Percentiles rank a stretch among this genome's conserved stretches.
phyloP scores from a whole-genome alignment of 2,329 filamentous ascomycete species.

The Thielaviopsis punctulata region DNA sequence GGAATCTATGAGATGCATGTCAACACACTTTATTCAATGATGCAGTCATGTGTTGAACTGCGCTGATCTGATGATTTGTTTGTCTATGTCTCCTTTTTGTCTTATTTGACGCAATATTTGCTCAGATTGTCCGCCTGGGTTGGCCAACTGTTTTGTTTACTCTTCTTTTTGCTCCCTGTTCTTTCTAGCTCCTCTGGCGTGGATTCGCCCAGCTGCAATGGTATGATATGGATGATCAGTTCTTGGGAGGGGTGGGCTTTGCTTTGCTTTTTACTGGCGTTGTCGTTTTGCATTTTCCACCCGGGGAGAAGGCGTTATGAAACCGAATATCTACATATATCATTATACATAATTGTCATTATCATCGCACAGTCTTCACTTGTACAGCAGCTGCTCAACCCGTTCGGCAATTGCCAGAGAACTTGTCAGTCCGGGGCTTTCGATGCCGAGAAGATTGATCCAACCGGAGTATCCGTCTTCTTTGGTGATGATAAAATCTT shows the following conservation, averaged over 20 bases:
- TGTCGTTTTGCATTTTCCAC: background rate
- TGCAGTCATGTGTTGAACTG: conserved; percentile 36
- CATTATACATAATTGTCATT: conserved; percentile 18
- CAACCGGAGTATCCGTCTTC: conserved; percentile 70
- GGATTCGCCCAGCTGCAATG: too few species aligned
- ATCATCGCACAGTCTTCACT: too few species aligned
- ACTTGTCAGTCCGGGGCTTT: conserved; percentile 83
- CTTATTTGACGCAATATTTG: conserved; percentile 15
- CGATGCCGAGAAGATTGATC: conserved; percentile 81
- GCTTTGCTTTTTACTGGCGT: background rate
- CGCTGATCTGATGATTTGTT: conserved; percentile 22
- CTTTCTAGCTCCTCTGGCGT: too few species aligned
- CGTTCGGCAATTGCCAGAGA: conserved; percentile 68
- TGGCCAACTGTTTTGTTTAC: background rate
- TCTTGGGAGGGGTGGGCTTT: too few species aligned
- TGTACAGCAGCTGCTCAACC: conserved; percentile 40
- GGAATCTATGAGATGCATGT: conserved; percentile 61
- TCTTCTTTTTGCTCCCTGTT: too few species aligned
- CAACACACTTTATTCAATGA: conserved; percentile 43
- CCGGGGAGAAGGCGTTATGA: too few species aligned
- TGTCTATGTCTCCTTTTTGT: conserved; percentile 9
- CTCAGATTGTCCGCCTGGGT: background rate
- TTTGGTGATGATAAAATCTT: conserved; percentile 65
- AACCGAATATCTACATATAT: background rate
- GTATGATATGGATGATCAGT: background rate